A percentile compares a stretch with the other conserved stretches of the same genome.
These are phyloP conservation scores for Thalassiosira exigua DNA, from an alignment of 352 stramenopile species.

Conservation along the genomic window DNA sequence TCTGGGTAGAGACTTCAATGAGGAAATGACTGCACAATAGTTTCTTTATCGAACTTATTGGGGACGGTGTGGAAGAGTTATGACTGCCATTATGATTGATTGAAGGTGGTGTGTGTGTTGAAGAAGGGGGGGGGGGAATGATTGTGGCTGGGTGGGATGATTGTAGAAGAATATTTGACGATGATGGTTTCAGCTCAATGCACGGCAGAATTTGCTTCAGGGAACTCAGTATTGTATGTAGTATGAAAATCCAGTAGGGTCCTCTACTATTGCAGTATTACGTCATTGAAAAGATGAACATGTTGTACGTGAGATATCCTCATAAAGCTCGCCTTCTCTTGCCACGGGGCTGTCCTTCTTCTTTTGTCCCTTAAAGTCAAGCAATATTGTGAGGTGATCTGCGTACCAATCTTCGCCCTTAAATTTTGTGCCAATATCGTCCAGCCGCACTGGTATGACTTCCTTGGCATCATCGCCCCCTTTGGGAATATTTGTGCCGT, in stretches of 20 bases:
- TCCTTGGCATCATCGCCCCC: constrained; percentile 83
- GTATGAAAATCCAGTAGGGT: too few relatives aligned
- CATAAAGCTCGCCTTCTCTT: constrained; percentile 56
- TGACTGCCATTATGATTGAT: background rate
- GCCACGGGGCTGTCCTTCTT: constrained; percentile 9
- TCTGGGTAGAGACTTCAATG: constrained; percentile 45
- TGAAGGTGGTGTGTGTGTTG: background rate
- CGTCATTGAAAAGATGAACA: constrained; percentile 36
- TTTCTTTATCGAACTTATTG: too few relatives aligned
- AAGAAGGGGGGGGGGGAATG: background rate
- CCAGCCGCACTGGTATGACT: constrained; percentile 65
- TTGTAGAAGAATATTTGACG: constrained; percentile 1
- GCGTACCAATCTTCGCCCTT: constrained; percentile 73
- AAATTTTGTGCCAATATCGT: constrained; percentile 73
- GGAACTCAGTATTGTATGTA: too few relatives aligned
- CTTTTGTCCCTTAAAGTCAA: constrained; percentile 73
- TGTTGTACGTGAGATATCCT: constrained; percentile 65
- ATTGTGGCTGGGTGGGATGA: background rate
- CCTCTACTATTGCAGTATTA: too few relatives aligned
- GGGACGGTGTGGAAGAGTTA: too few relatives aligned
- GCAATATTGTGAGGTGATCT: constrained; percentile 82
- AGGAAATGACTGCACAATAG: constrained; percentile 48
- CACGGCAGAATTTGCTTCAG: background rate
- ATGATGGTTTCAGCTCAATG: background rate
- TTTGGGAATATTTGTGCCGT: constrained; percentile 51